Evolutionary conservation across 805 yeast species (phyloP).

Genomic region (Starmerella floris): DNA sequence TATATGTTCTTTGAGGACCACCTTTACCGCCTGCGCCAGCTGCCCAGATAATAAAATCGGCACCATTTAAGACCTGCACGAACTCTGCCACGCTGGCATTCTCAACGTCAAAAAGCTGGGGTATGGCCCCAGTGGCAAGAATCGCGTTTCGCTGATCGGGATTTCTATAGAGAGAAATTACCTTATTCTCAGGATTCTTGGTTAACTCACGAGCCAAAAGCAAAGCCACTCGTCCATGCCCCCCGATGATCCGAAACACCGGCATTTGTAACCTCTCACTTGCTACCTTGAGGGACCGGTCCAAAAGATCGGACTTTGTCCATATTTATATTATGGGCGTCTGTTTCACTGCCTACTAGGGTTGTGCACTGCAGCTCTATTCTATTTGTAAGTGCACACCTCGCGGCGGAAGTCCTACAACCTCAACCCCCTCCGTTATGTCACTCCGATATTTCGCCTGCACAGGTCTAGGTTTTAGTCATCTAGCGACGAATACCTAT

Average conservation of each 20-base stretch:
- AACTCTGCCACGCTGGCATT: slow-evolving; percentile 27
- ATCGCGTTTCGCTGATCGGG: slow-evolving; percentile 35
- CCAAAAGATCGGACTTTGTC: too few relatives aligned
- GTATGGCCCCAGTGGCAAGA: slow-evolving; percentile 28
- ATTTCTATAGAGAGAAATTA: slow-evolving; percentile 35
- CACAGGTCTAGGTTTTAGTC: too few relatives aligned
- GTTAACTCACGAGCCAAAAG: slow-evolving; percentile 30
- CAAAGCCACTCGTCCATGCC: slow-evolving; percentile 50
- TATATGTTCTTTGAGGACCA: slow-evolving; percentile 33
- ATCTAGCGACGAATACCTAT: too few relatives aligned
- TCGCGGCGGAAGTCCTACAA: too few relatives aligned
- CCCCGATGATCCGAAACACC: slow-evolving; percentile 40
- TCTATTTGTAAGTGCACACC: too few relatives aligned
- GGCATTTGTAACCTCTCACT: slow-evolving; percentile 6
- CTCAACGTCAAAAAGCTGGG: slow-evolving; percentile 31
- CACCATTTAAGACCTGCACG: slow-evolving; percentile 32
- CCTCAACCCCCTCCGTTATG: too few relatives aligned
- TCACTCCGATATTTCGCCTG: too few relatives aligned
- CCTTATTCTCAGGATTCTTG: slow-evolving; percentile 24
- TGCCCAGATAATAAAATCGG: slow-evolving; percentile 44
- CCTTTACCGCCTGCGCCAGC: slow-evolving; percentile 50
- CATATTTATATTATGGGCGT: too few relatives aligned
- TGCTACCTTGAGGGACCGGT: too few relatives aligned
- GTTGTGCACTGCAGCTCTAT: too few relatives aligned
- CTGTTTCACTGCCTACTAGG: too few relatives aligned